phyloP scores from a whole-genome alignment of 208 protist species.

The Vickermania spadyakhi region DNA sequence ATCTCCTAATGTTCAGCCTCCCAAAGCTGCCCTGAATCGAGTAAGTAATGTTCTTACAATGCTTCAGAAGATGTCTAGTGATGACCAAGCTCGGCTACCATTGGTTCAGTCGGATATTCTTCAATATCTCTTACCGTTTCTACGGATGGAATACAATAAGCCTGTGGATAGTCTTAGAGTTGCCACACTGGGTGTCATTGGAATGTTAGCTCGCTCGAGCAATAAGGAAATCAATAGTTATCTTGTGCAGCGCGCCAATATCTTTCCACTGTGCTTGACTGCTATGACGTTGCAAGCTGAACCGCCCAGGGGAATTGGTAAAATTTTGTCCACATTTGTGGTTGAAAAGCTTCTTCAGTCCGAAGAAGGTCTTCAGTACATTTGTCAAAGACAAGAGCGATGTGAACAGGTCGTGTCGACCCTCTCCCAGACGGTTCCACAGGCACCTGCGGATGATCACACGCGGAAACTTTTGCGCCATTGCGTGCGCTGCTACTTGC shows the following conservation, averaged over 20 bases:
- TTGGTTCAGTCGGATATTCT: constrained; percentile 99
- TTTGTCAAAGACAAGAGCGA: constrained; percentile 93
- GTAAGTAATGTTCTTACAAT: constrained; percentile 98
- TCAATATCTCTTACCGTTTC: constrained; percentile 99
- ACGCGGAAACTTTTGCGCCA: constrained; percentile 96
- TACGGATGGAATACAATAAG: constrained; percentile 90
- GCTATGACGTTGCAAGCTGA: constrained; percentile 98
- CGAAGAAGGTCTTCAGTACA: constrained; percentile 96
- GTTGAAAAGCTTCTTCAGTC: constrained; percentile 98
- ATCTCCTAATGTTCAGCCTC: constrained; percentile 21
- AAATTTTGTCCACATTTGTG: constrained; percentile 98
- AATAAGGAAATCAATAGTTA: constrained; percentile 92
- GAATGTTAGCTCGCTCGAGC: constrained; percentile 95
- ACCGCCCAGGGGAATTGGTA: constrained; percentile 74
- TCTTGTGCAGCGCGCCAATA: constrained; percentile 95
- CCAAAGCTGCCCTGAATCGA: constrained; percentile 84
- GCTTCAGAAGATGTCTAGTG: constrained; percentile 97
- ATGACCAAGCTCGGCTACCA: constrained; percentile 93
- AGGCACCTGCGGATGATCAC: constrained; percentile 55
- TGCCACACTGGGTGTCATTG: constrained; percentile 98
- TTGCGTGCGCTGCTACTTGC: constrained; percentile 98
- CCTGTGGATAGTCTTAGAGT: constrained; percentile 96
- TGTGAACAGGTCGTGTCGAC: constrained; percentile 94
- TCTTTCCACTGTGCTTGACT: constrained; percentile 98
- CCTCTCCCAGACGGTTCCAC: constrained; percentile 92